Evolutionary conservation across 805 yeast genomes (phyloP).

Genomic region (Teunomyces cretensis): DNA sequence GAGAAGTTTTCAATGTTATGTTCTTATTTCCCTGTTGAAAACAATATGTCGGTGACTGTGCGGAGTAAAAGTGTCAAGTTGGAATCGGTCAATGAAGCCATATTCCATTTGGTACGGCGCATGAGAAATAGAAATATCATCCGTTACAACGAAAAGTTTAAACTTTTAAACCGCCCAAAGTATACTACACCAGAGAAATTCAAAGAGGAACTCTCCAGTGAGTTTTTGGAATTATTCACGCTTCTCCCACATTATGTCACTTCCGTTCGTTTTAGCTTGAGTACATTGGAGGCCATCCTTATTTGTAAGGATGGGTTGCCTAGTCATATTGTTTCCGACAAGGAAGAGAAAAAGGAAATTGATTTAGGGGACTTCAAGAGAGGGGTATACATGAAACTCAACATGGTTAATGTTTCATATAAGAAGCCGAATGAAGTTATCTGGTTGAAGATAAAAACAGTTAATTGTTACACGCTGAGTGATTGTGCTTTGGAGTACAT

Average conservation of each 20-base stretch:
- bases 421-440: constrained; percentile 22
- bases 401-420: constrained; percentile 20
- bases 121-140: constrained; percentile 28
- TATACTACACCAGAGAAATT: background rate
- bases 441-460: constrained; percentile 15
- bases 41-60: constrained; percentile 21
- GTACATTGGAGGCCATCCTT: constrained; percentile 31
- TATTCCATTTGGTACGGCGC: constrained; percentile 35
- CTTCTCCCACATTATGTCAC: constrained; percentile 29
- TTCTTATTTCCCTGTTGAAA: constrained; percentile 23
- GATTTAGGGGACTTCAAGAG: constrained; percentile 38
- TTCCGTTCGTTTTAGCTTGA: constrained; percentile 25
- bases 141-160: constrained; percentile 19
- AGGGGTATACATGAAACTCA: constrained; percentile 33
- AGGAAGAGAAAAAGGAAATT: constrained; percentile 20
- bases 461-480: constrained; percentile 38
- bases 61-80: constrained; percentile 26
- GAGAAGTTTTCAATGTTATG: constrained; percentile 27
- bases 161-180: background rate
- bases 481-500: constrained; percentile 36
- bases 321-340: constrained; percentile 24
- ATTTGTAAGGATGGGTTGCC: constrained; percentile 44
- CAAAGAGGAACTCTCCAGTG: background rate
- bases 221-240: constrained; percentile 26
- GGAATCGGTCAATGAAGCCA: constrained; percentile 35